Evolutionary conservation across 2,329 filamentous ascomycete species (phyloP).

Genomic region (Calonectria multiphialidica): DNA sequence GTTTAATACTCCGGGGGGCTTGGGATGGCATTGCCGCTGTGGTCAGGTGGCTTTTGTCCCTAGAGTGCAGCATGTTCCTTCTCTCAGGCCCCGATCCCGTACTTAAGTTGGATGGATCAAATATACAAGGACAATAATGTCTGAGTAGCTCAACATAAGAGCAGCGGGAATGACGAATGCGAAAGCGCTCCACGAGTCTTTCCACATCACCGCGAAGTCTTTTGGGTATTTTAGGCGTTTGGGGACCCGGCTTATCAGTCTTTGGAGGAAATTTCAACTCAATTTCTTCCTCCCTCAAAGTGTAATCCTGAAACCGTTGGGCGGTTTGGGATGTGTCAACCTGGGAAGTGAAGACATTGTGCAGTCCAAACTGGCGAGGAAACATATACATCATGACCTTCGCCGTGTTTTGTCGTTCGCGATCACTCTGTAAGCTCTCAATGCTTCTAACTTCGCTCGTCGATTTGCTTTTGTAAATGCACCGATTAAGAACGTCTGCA

Average conservation of each 20-base stretch:
- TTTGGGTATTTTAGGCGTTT: constrained; percentile 65
- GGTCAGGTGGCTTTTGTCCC: constrained; percentile 14
- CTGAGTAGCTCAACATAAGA: constrained; percentile 83
- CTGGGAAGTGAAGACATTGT: constrained; percentile 88
- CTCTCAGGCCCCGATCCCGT: constrained; percentile 19
- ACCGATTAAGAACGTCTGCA: constrained; percentile 85
- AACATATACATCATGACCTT: constrained; percentile 94
- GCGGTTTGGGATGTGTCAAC: constrained; percentile 75
- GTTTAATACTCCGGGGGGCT: constrained; percentile 28
- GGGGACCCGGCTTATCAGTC: constrained; percentile 16
- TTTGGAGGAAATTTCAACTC: constrained; percentile 40
- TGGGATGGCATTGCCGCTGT: constrained; percentile 4
- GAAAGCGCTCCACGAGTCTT: constrained; percentile 75
- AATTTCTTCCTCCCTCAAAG: constrained; percentile 87
- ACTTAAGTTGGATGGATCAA: constrained; percentile 38
- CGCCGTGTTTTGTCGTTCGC: constrained; percentile 62
- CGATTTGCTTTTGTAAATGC: constrained; percentile 45
- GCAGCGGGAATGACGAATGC: constrained; percentile 78
- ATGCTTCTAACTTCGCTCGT: neutral
- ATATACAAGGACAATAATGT: constrained; percentile 78
- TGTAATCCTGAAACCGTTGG: constrained; percentile 87
- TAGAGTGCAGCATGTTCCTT: constrained; percentile 3
- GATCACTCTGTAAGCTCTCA: neutral
- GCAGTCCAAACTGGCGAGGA: constrained; percentile 87
- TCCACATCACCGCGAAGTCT: constrained; percentile 74